These are phyloP conservation scores for Mycena capillaripes DNA, from an alignment of 768 basidiomycete species.

Conservation along the genomic window DNA sequence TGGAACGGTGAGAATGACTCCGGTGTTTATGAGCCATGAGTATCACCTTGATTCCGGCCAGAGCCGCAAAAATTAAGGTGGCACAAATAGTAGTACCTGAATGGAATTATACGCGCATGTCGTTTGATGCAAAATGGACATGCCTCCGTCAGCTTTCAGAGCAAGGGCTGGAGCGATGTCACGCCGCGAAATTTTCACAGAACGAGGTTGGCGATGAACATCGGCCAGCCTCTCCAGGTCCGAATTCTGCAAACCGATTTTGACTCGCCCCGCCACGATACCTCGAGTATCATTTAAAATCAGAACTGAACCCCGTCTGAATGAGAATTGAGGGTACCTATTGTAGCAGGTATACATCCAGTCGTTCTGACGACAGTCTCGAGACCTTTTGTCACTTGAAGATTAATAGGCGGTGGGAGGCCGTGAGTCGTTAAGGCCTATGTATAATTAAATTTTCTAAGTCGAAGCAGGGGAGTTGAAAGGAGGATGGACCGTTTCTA, in stretches of 20 bases:
- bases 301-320: no score
- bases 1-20: slow-evolving; percentile 22
- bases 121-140: slow-evolving; percentile 43
- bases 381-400: slow-evolving; percentile 77
- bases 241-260: slow-evolving; percentile 79
- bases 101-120: slow-evolving; percentile 20
- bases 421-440: slow-evolving; percentile 95
- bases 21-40: slow-evolving; percentile 1
- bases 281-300: no score
- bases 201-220: slow-evolving; percentile 52
- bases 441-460: slow-evolving; percentile 53
- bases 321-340: no score
- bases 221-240: slow-evolving; percentile 82
- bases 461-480: no score
- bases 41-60: slow-evolving; percentile 87
- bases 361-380: slow-evolving; percentile 81
- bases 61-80: slow-evolving; percentile 79
- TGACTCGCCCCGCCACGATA: slow-evolving; percentile 84
- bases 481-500: slow-evolving; percentile 55
- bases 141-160: slow-evolving; percentile 79
- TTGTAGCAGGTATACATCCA: slow-evolving; percentile 91
- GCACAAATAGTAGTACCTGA: slow-evolving; percentile 81
- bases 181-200: slow-evolving; percentile 81
- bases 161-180: slow-evolving; percentile 86
- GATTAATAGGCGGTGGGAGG: slow-evolving; percentile 85